A percentile compares a stretch with the other conserved stretches of the same genome.
Conservation (phyloP, 352 stramenopile genomes). For the Pythium periplocum region DNA sequence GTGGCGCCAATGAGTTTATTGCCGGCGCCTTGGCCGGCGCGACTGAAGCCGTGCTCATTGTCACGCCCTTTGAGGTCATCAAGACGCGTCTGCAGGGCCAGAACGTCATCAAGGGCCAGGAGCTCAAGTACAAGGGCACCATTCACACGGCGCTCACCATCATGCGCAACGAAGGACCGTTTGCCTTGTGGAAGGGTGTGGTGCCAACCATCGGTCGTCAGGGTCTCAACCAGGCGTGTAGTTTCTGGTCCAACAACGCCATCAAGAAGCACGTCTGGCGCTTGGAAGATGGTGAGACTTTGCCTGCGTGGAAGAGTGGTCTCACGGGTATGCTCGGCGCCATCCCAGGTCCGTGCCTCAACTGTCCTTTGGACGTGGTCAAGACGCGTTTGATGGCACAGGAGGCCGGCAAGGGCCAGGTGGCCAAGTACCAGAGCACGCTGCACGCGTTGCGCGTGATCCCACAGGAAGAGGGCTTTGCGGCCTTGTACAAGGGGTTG, state of each 20-base stretch:
- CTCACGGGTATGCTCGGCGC: slow-evolving; percentile 90
- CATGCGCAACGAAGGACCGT: slow-evolving; percentile 90
- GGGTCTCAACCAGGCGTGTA: slow-evolving; percentile 97
- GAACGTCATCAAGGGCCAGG: slow-evolving; percentile 82
- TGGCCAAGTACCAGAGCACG: slow-evolving; percentile 94
- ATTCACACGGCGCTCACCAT: slow-evolving; percentile 92
- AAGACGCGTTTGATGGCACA: slow-evolving; percentile 94
- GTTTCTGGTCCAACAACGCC: slow-evolving; percentile 96
- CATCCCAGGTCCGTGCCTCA: slow-evolving; percentile 84
- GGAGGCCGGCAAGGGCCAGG: slow-evolving; percentile 71
- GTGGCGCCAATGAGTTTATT: slow-evolving; percentile 71
- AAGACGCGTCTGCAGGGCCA: slow-evolving; percentile 96
- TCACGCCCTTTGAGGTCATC: slow-evolving; percentile 98
- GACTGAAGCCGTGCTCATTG: slow-evolving; percentile 95
- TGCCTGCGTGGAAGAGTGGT: slow-evolving; percentile 93
- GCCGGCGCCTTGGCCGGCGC: slow-evolving; percentile 91
- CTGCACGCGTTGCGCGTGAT: slow-evolving; percentile 90
- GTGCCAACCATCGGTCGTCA: slow-evolving; percentile 96
- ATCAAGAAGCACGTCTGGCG: slow-evolving; percentile 89
- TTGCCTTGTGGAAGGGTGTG: slow-evolving; percentile 95
- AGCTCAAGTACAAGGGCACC: slow-evolving; percentile 82
- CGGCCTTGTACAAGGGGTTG: slow-evolving; percentile 96
- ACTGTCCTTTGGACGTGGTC: slow-evolving; percentile 94
- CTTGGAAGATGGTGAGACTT: slow-evolving; percentile 75
- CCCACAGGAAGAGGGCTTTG: slow-evolving; percentile 91